Conservation (phyloP, 495 filamentous ascomycete genomes). For the Xylaria longipes region DNA sequence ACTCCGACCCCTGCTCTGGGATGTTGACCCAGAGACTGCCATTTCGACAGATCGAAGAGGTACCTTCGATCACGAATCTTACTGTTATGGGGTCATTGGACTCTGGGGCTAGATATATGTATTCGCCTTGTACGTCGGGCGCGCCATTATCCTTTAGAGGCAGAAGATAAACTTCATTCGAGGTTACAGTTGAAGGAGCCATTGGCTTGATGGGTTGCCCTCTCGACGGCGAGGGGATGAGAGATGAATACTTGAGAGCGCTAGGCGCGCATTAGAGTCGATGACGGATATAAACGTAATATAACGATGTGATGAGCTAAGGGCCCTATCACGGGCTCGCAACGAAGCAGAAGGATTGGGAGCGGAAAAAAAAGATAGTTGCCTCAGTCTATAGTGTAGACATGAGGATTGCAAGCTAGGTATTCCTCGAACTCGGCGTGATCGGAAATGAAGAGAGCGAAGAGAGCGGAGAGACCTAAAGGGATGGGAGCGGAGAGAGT, state of each 20-base stretch:
- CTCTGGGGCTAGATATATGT: conserved; percentile 88
- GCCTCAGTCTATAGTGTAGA: not conserved
- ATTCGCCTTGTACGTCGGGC: conserved; percentile 85
- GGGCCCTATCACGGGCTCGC: not conserved
- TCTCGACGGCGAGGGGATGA: not conserved
- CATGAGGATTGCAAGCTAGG: not conserved
- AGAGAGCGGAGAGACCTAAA: not conserved
- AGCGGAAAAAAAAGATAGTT: not conserved
- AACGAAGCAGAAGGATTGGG: not conserved
- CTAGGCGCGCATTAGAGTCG: conserved; percentile 4
- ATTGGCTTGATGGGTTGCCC: conserved; percentile 41
- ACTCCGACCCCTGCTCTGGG: conserved; percentile 74
- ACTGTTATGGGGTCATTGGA: conserved; percentile 73
- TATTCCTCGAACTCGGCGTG: not conserved
- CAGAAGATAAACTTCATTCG: conserved; percentile 79
- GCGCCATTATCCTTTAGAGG: conserved; percentile 90
- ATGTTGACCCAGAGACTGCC: conserved; percentile 97
- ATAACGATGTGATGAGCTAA: not conserved
- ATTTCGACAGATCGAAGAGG: conserved; percentile 91
- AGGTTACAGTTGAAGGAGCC: conserved; percentile 59
- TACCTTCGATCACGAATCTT: conserved; percentile 93
- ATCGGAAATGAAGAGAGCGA: not conserved
- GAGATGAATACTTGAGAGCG: not conserved
- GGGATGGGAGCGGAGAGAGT: not conserved
- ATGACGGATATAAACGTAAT: not conserved